Evolutionary conservation across 2,329 filamentous ascomycete species (phyloP), one percentile per base, ranked within the genome.

Genomic region (Monilinia aucupariae): DNA sequence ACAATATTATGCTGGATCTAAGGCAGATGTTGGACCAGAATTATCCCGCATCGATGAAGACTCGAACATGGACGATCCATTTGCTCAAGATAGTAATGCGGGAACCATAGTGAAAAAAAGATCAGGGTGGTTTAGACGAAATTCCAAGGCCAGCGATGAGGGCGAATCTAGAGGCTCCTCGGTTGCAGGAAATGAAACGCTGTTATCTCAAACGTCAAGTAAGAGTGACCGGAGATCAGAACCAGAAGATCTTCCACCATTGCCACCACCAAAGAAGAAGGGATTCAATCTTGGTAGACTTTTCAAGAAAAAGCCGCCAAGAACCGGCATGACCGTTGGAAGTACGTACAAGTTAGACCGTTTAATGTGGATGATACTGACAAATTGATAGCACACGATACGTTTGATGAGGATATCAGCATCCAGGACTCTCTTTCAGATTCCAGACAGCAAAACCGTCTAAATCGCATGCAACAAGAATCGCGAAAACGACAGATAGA

Each of bases 401-500:
- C 68, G 17, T 70, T 64, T 30, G 70, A 73, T 20, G 71, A 74
- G 34, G 55, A 68, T 32, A 50, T 49, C 8, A 72, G 67, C 62
- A 51, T 68, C 27, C 64, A 67, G 48, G 68, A 70, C 12, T 73
- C 69, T 10, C 64, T 71, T 32, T 52, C 59, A 22, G 68, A 71
- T 22, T 52, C 62, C 3, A 67, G 45, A 41, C 65, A 62, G 58
- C 71, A 69, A 53, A 66, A 50, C 68, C 68, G 48, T 4, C 39
- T 30, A 15, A 63, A 32, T 6, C 47, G 47, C n/a, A 22, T 39
- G 30, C 22, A 63, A 30, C 47, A 52, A 8, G 37, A 22, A 2
- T 25, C 47, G 34, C 12, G 12, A 45, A 51, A 71, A 67, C 77
- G 76, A 66, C 73, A 81, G 75, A 89, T 83, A 71, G 86, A 85